Evolutionary conservation across 2,329 filamentous ascomycete species (phyloP).

Genomic region (Colletotrichum orchidophilum): DNA sequence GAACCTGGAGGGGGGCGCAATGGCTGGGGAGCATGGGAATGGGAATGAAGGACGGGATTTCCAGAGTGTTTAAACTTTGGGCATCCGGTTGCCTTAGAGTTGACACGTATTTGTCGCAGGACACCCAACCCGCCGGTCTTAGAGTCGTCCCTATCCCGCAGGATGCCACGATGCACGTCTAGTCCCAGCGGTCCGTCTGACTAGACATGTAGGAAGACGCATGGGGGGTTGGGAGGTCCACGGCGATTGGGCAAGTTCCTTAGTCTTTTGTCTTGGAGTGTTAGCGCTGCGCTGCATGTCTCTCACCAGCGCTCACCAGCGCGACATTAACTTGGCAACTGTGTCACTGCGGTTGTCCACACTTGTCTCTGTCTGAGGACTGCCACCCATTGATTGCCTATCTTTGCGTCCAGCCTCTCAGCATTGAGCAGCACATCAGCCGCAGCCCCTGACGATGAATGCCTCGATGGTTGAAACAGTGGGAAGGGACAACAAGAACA

Average conservation of each 20-base stretch:
- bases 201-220: not conserved
- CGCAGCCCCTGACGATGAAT: slow-evolving; percentile 2
- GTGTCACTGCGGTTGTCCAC: not conserved
- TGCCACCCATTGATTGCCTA: not conserved
- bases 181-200: not conserved
- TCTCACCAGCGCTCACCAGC: slow-evolving; percentile 13
- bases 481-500: not conserved
- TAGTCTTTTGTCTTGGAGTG: not conserved
- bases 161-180: not conserved
- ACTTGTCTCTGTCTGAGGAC: not conserved
- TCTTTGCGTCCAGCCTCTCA: not conserved
- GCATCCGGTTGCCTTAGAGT: not conserved
- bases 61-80: not conserved
- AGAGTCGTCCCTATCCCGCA: not conserved
- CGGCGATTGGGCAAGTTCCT: slow-evolving; percentile 19
- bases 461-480: slow-evolving; percentile 14
- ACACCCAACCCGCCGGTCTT: not conserved
- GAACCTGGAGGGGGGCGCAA: not conserved
- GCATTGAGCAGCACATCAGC: not conserved
- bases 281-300: slow-evolving; percentile 4
- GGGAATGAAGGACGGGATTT: not conserved
- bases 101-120: slow-evolving; percentile 3
- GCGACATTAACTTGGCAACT: too few relatives aligned
- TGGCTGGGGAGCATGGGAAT: not conserved
- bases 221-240: not conserved